A percentile compares a stretch with the other conserved stretches of the same genome.
phyloP scores from a whole-genome alignment of 2,329 filamentous ascomycete genomes.

The Aspergillus sp. region DNA sequence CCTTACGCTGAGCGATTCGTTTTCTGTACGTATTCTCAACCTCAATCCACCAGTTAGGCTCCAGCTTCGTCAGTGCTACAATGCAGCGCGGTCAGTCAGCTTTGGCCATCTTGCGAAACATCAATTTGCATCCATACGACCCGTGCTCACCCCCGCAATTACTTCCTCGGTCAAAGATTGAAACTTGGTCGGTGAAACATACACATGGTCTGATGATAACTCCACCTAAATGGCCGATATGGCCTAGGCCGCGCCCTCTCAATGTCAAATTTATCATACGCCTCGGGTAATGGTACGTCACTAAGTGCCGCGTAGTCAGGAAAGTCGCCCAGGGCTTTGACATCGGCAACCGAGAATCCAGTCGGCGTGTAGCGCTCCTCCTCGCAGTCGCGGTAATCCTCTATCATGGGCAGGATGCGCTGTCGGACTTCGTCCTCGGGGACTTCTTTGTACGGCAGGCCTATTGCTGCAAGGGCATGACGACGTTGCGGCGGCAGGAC shows the following conservation, averaged over 20 bases:
- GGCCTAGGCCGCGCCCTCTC: slow-evolving; percentile 68
- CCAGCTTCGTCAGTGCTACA: slow-evolving; percentile 72
- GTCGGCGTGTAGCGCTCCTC: slow-evolving; percentile 58
- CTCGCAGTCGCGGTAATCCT: slow-evolving; percentile 38
- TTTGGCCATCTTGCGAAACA: neutral
- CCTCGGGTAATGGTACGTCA: slow-evolving; percentile 68
- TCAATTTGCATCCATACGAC: no score
- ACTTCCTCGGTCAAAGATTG: neutral
- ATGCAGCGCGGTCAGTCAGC: neutral
- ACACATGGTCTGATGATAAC: slow-evolving; percentile 92
- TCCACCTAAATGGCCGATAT: slow-evolving; percentile 79
- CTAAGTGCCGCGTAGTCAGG: slow-evolving; percentile 75
- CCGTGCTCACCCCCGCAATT: neutral
- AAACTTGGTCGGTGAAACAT: slow-evolving; percentile 36
- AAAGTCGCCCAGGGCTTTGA: slow-evolving; percentile 71
- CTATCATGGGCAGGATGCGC: slow-evolving; percentile 42
- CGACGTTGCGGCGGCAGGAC: slow-evolving; percentile 56
- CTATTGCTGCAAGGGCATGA: slow-evolving; percentile 42
- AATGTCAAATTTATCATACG: slow-evolving; percentile 67
- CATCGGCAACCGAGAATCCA: slow-evolving; percentile 69
- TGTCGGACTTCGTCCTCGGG: slow-evolving; percentile 33
- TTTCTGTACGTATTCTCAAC: slow-evolving; percentile 70
- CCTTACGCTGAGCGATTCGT: slow-evolving; percentile 67
- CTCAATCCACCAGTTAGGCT: slow-evolving; percentile 87
- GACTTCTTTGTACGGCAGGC: slow-evolving; percentile 21